Conservation (phyloP, 1,284 basidiomycete species). For the Puccinia triticina region DNA sequence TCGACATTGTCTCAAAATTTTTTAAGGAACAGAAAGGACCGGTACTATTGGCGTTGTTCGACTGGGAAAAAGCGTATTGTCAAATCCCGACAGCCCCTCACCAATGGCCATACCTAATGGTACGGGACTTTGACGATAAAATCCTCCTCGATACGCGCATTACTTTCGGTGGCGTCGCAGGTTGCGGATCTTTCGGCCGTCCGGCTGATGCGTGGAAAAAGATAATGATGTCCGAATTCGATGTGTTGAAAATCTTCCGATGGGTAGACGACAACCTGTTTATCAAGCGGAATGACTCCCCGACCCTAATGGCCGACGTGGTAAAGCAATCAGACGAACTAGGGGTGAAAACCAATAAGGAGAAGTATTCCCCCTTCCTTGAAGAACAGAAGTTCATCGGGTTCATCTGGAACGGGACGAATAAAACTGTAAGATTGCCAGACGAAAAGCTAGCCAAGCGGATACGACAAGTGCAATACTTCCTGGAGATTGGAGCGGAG, state of each 20-base stretch:
- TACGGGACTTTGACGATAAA: no score
- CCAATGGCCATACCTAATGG: no score
- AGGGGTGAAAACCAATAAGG: no score
- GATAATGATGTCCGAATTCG: slow-evolving; percentile 1
- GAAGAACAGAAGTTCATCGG: no score
- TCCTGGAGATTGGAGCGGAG: no score
- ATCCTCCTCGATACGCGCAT: no score
- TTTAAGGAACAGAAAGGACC: background rate
- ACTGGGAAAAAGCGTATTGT: no score
- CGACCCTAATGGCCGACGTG: no score
- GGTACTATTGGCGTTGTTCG: background rate
- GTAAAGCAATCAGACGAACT: no score
- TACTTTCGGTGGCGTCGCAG: background rate
- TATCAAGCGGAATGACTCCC: no score
- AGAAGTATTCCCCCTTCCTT: no score
- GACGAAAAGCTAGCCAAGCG: background rate
- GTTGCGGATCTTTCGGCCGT: slow-evolving; percentile 21
- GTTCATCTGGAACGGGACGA: slow-evolving; percentile 7
- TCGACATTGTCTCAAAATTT: background rate
- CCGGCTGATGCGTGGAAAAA: slow-evolving; percentile 15
- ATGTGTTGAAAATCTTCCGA: background rate
- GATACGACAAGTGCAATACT: background rate
- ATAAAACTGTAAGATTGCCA: slow-evolving; percentile 10
- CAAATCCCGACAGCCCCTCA: no score
- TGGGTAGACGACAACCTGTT: slow-evolving; percentile 5